Percentiles rank a stretch among this genome's conserved stretches.
phyloP scores from a whole-genome alignment of 306 rosid genomes.

The Vachellia collinsii region DNA sequence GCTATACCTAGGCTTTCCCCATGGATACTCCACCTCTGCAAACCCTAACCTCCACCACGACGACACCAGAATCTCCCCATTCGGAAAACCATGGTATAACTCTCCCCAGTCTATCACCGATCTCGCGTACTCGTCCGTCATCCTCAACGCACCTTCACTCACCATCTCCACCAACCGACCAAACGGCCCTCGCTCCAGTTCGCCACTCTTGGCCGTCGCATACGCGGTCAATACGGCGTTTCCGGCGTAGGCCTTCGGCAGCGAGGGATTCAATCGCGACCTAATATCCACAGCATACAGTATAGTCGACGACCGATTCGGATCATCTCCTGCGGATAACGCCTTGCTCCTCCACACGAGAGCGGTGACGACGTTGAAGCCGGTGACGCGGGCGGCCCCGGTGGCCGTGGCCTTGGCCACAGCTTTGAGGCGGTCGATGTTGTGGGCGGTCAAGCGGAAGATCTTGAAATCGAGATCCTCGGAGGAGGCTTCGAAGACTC shows the following conservation, averaged over 20 bases:
- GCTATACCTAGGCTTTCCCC: conserved; percentile 79
- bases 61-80: conserved; percentile 74
- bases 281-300: conserved; percentile 71
- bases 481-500: conserved; percentile 57
- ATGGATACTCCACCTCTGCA: conserved; percentile 74
- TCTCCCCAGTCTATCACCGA: conserved; percentile 79
- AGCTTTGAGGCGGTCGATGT: conserved; percentile 54
- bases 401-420: conserved; percentile 40
- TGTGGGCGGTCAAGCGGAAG: conserved; percentile 41
- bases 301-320: conserved; percentile 50
- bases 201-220: conserved; percentile 48
- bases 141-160: conserved; percentile 57
- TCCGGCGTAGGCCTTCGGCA: conserved; percentile 46
- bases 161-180: conserved; percentile 62
- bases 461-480: conserved; percentile 57
- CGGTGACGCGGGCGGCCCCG: conserved; percentile 1
- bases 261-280: conserved; percentile 50
- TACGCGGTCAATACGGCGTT: conserved; percentile 61
- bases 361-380: conserved; percentile 66
- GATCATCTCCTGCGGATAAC: conserved; percentile 40
- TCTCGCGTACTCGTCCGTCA: conserved; percentile 66
- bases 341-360: conserved; percentile 77
- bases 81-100: conserved; percentile 62
- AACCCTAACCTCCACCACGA: conserved; percentile 86
- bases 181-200: conserved; percentile 43